Evolutionary conservation across 352 stramenopile species (phyloP), one percentile per base, ranked within the genome.

Genomic region (Phytophthora fragariaefolia): DNA sequence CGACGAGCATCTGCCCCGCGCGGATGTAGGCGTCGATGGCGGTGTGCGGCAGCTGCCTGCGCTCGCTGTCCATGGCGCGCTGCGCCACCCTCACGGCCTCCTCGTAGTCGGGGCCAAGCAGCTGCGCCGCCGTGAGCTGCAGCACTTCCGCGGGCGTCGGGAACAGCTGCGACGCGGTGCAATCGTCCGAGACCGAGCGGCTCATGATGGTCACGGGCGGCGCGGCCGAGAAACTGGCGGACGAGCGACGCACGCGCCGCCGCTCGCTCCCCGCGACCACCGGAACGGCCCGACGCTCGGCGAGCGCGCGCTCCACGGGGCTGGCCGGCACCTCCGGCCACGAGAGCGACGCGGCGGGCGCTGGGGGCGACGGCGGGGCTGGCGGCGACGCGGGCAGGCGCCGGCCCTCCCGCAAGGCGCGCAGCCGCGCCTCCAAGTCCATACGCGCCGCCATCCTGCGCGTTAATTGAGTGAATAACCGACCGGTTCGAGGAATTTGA

Each of bases 1-100:
- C 68, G 34, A 92, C 86, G 20, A 95, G 78, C 64, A 84, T 69
- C 45, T 91, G 79, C 1, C 85, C 87, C 2, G 87, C 84, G 17
- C 67, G 50, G 43, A 92, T 90, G 58, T 95, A 95, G n/a, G 56
- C 73, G 56, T 91, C 67, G 52, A 95, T 90, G 10, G 87, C 83
- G 0, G 82, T 87, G 69, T 87, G 73, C 6, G 85, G 75, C 49
- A 90, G 59, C 5, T 85, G 80, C 38, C 62, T 69, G 9, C 87
- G 81, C 63, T 95, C 87, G 46, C 69, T 88, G 43, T 90, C 73
- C 26, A 95, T 93, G 7, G 85, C 87, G 24, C 73, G 77, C 59
- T 92, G 86, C 6, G 85, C 85, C 51, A 89, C 66, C 15, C 72
- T 65, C 10, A 95, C 74, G 8, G 83, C 85, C 5, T 87, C 60